Conservation (phyloP, 2,329 filamentous ascomycete genomes). For the Penicillium sclerotigenum region DNA sequence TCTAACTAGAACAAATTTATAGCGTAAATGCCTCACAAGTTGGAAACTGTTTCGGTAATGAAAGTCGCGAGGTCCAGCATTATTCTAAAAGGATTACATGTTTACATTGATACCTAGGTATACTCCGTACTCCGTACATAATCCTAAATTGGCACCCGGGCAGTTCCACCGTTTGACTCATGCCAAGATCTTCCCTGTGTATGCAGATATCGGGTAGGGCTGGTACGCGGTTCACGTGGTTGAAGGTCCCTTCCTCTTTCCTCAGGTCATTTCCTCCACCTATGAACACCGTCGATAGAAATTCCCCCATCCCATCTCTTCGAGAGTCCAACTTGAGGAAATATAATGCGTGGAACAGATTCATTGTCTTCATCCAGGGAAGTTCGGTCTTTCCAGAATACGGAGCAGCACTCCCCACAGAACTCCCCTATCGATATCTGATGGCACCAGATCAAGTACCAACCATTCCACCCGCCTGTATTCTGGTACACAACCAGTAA, state of each 20-base stretch:
- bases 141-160: not conserved
- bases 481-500: not conserved
- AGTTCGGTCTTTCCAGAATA: not conserved
- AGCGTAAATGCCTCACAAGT: not conserved
- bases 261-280: not conserved
- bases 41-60: not conserved
- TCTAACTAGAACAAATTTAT: too few species aligned
- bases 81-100: not conserved
- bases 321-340: not conserved
- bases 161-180: conserved; percentile 1
- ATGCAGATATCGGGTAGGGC: conserved; percentile 18
- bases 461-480: not conserved
- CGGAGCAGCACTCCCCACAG: not conserved
- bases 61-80: not conserved
- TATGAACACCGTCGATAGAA: not conserved
- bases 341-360: conserved; percentile 1
- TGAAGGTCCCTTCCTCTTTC: not conserved
- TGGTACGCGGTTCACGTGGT: conserved; percentile 2
- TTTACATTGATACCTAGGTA: too few species aligned
- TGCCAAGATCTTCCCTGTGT: not conserved
- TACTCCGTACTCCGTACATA: not conserved
- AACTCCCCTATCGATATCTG: not conserved
- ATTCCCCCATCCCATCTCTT: not conserved
- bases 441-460: conserved; percentile 1
- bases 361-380: not conserved